Evolutionary conservation across 225 moss, liverwort and hornwort genomes (phyloP).

Genomic region (Pseudoscleropodium purum): DNA sequence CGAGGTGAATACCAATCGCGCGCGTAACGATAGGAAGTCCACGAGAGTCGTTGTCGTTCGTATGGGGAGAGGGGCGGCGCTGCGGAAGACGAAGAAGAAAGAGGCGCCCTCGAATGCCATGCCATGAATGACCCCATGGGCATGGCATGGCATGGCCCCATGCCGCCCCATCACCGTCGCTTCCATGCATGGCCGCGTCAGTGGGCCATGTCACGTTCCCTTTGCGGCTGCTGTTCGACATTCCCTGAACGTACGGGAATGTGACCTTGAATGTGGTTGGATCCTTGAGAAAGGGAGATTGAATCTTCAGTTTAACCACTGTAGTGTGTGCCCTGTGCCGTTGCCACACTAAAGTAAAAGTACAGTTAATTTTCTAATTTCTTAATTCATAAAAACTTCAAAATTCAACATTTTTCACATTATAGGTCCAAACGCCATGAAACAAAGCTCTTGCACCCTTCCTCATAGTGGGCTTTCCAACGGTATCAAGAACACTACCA

Average conservation of each 20-base stretch:
- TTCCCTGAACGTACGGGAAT: background rate
- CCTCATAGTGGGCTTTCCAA: too few relatives aligned
- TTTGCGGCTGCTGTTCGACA: background rate
- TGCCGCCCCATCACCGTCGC: background rate
- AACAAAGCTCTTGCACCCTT: too few relatives aligned
- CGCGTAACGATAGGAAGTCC: background rate
- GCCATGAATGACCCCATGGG: background rate
- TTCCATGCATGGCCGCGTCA: background rate
- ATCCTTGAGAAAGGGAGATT: background rate
- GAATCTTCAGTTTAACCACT: background rate
- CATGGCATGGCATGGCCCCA: background rate
- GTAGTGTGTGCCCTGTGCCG: too few relatives aligned
- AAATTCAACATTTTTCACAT: too few relatives aligned
- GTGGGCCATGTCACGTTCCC: background rate
- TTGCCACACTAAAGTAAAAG: too few relatives aligned
- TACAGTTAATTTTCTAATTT: too few relatives aligned
- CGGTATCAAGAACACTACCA: too few relatives aligned
- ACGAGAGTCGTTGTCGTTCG: background rate
- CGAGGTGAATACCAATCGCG: background rate
- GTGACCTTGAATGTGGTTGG: background rate
- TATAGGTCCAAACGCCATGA: too few relatives aligned
- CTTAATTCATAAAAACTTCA: too few relatives aligned
- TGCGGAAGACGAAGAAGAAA: background rate
- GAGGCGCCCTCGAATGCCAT: background rate
- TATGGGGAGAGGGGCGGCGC: background rate